Conservation (phyloP, 2,329 filamentous ascomycete species). For the Colletotrichum spaethianum region DNA sequence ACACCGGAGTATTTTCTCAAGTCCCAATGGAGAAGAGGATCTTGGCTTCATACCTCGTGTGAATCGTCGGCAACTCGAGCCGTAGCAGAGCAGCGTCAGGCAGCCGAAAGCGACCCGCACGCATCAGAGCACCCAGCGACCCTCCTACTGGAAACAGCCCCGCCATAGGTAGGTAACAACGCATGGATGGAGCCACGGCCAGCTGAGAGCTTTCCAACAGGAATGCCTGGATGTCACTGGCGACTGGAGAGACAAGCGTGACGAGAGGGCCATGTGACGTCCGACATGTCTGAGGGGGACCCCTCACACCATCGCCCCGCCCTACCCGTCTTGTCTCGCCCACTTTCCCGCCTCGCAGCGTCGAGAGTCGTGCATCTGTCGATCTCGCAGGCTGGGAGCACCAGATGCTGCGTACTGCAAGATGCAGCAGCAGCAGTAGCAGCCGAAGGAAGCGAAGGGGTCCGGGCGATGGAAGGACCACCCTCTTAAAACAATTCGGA, state of each 20-base stretch:
- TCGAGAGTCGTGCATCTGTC: background rate
- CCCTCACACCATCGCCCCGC: constrained; percentile 16
- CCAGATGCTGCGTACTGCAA: background rate
- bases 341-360: constrained; percentile 26
- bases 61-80: constrained; percentile 28
- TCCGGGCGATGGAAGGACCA: constrained; percentile 1
- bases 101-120: constrained; percentile 11
- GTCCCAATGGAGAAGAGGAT: background rate
- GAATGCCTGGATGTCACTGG: constrained; percentile 14
- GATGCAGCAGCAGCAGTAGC: background rate
- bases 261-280: constrained; percentile 23
- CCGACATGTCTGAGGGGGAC: constrained; percentile 14
- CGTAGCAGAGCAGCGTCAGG: constrained; percentile 14
- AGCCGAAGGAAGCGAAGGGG: background rate
- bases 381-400: constrained; percentile 10
- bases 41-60: background rate
- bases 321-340: constrained; percentile 32
- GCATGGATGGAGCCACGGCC: background rate
- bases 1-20: background rate
- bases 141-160: constrained; percentile 28
- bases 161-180: constrained; percentile 17
- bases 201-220: background rate
- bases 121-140: background rate
- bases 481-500: constrained; percentile 26
- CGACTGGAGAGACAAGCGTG: background rate